Base-by-base conservation (phyloP, 2,329 filamentous ascomycete species). In the Lasiodiplodia theobromae region DNA sequence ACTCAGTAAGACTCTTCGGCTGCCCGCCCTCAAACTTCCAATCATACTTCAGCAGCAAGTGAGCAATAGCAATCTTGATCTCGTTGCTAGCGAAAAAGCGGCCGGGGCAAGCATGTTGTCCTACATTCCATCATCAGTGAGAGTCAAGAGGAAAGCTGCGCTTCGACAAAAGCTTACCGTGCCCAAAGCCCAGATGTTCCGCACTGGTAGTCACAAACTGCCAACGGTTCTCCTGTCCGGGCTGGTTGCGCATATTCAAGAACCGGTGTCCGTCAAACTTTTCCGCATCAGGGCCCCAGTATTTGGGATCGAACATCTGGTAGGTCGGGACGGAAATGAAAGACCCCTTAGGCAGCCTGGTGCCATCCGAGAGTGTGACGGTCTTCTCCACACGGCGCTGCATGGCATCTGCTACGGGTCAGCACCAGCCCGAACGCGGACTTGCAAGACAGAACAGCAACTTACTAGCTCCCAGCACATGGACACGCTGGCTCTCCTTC, bases 401-500 rank as follows among this genome's bases (percentile, higher is more conserved):
- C 54, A 58, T 58, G 1, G 18, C 23, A 12, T 40, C 54, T 58
- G 3, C 54, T 3, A 25, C 4, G 3, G 25, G 5, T 44, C 12
- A 58, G 54, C 5, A 23, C 3, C 21, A 8, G 11, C 2, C 5
- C 3, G 3, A 23, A 6, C 16, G 18, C 40, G 18, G 16, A 44
- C 18, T 8, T 3, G 40, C 0, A 10, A 18, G 40, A 4, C 31
- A 12, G 3, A 25, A 6, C 3, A 16, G 44, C 1, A 2, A 52
- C 47, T 52, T 38, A 64, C 60, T 51, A 5, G 31, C 16, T 0
- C 4, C n/a, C 7, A 52, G 44, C n/a, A 64, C 47, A 14, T 64
- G 56, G 37, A 64, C 18, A 0, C 77, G 69, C 68, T 78, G 76
- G 4, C 71, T 72, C 67, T 79, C 77, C 68, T 77, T 78, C 68